Base-by-base conservation (phyloP, 2,329 filamentous ascomycete genomes). In the Lachnellula subtilissima region DNA sequence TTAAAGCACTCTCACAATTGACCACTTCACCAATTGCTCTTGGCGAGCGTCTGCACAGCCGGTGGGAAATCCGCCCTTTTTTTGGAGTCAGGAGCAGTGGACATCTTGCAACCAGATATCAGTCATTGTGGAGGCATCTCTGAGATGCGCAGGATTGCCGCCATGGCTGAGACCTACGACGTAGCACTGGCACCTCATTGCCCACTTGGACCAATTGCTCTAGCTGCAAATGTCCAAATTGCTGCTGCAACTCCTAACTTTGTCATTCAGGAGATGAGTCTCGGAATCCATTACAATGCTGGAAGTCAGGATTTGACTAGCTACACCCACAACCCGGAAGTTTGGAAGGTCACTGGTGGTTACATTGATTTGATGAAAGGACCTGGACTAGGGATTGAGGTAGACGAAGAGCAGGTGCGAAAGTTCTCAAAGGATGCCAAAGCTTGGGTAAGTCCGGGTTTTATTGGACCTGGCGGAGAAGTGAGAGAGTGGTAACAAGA, bases 281-380 rank as follows among this genome's bases (percentile, higher is more conserved):
- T 91, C 32, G 88, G 88, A 0, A 91, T 92, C 63, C 89, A 92
- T 68, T 92, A 91, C 67, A 92, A 92, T 63, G 80, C 78, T 0
- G 84, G 81, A 1, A 77, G 82, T 2, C 76, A 84, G 62, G 86
- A 89, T 67, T 73, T 89, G 53, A 80, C 80, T 12, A 87, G 80
- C 25, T 91, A 90, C 66, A 75, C 84, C 2, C 82, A 80, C 65
- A 81, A 89, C 62, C 77, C 82, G 0, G 78, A 80, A 50, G 81
- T 88, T 0, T 89, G 86, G 76, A 75, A 82, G 42, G 81, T 90
- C 5, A 76, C 79, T n/a, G 78, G 82, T 46, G 87, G 87, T 0
- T 87, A 84, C 66, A 80, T 90, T 17, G 73, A 81, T 43, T 70
- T 85, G 12, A 74, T 82, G 65, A 80, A 70, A 1, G 84, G 82